These are phyloP conservation scores for Camelina sativa DNA, from an alignment of 345 rosid species.

Conservation along the genomic window DNA sequence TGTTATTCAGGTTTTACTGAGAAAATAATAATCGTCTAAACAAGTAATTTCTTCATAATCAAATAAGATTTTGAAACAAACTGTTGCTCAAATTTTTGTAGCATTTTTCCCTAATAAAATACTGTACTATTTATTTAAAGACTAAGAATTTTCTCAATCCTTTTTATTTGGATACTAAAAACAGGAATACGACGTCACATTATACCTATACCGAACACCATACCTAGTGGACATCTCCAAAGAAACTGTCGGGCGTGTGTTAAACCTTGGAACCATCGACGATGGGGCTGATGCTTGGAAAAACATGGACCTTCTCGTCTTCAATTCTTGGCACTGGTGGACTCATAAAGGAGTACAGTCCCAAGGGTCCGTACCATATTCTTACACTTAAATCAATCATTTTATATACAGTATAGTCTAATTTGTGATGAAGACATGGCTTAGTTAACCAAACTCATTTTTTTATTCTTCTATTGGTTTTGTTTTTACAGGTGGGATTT, in stretches of 20 bases:
- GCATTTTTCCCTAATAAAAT: too few relatives aligned
- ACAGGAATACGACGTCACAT: slow-evolving; percentile 74
- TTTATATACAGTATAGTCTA: neutral
- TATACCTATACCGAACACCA: slow-evolving; percentile 77
- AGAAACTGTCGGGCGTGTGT: slow-evolving; percentile 67
- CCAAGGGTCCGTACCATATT: slow-evolving; percentile 53
- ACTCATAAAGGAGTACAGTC: slow-evolving; percentile 65
- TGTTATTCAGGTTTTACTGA: neutral
- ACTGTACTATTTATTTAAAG: neutral
- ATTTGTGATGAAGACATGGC: slow-evolving; percentile 22
- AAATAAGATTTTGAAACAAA: too few relatives aligned
- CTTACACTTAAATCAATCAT: neutral
- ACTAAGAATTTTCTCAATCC: neutral
- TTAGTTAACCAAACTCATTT: neutral
- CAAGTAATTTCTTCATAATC: neutral
- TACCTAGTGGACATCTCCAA: slow-evolving; percentile 75
- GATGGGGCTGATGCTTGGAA: slow-evolving; percentile 71
- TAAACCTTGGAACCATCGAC: slow-evolving; percentile 63
- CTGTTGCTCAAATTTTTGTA: too few relatives aligned
- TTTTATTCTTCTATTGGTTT: neutral
- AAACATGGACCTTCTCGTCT: slow-evolving; percentile 82
- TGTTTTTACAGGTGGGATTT: slow-evolving; percentile 74
- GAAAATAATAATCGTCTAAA: neutral
- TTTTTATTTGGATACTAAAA: neutral
- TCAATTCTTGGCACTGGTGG: slow-evolving; percentile 99